Evolutionary conservation across 768 basidiomycete genomes (phyloP).

Genomic region (Cystobasidium ongulense): DNA sequence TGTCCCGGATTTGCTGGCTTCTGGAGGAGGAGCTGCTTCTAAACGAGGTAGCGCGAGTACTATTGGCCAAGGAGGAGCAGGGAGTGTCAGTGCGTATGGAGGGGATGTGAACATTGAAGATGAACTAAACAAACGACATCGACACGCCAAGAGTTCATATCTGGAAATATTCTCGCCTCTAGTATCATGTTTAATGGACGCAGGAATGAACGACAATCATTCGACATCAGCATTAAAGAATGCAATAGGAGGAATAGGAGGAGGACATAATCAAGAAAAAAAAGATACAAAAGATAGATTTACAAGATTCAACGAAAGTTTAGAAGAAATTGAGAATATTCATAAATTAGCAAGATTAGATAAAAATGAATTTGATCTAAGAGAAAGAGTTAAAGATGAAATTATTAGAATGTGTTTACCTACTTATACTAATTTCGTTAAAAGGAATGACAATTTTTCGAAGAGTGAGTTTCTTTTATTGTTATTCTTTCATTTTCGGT

Average conservation of each 20-base stretch:
- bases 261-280: constrained; percentile 34
- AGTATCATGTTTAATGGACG: constrained; percentile 40
- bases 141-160: constrained; percentile 36
- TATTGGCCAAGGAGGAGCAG: neutral
- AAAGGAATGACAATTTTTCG: constrained; percentile 11
- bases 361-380: constrained; percentile 34
- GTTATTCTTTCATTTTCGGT: too few relatives aligned
- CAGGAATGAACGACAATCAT: constrained; percentile 34
- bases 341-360: constrained; percentile 35
- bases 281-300: constrained; percentile 41
- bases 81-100: constrained; percentile 4
- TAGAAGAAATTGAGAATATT: constrained; percentile 39
- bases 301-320: constrained; percentile 40
- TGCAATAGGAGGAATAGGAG: constrained; percentile 32
- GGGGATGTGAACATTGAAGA: constrained; percentile 34
- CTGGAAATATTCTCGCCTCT: constrained; percentile 41
- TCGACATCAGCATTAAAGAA: constrained; percentile 29
- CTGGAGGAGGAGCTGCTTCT: neutral
- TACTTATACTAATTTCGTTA: constrained; percentile 16
- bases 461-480: constrained; percentile 5
- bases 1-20: constrained; percentile 36
- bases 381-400: constrained; percentile 40
- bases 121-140: constrained; percentile 39
- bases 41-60: constrained; percentile 30
- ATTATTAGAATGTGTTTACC: constrained; percentile 28